Evolutionary conservation across 306 rosid genomes (phyloP), one percentile per base, ranked within the genome.

Genomic region (Dryas drummondii): DNA sequence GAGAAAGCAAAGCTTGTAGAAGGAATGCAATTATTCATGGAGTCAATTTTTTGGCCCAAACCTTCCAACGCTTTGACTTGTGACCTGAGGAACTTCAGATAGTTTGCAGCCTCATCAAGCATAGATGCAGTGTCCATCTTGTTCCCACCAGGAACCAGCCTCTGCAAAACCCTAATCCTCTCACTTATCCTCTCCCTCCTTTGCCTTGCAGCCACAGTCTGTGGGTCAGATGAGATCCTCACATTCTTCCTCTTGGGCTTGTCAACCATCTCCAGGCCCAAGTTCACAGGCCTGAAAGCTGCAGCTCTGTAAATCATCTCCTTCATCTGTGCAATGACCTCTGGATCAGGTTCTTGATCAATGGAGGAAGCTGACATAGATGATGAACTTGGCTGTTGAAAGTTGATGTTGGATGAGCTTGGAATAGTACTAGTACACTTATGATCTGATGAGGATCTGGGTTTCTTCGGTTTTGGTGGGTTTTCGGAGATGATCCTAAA

Each of bases 121-220:
- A 92, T 92, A 42, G 99, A 92, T 15, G 99, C 99, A 57, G 99
- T 92, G 79, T 94, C 99, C 99, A 94, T 91, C 81, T 90, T 94
- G 90, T 77, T 89, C 54, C 99, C 99, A 7, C 97, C 97, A n/a
- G 99, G 99, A 17, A 94, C 97, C 61, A 94, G 59, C 81, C 79
- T 85, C 82, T 94, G 99, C 81, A 94, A 86, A 81, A 86, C 96
- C 86, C 93, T 90, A 76, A 94, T 88, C 74, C 79, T 92, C 42
- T 92, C 97, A 70, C 97, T 84, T 71, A 94, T 94, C 78, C 90
- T 83, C 72, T 94, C 99, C 72, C 99, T 88, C 83, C 97, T 88
- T 50, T 92, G 97, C 61, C 99, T 91, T 44, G 99, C 99, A 53
- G 97, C 99, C 49, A 89, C 97, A 0, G 99, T 94, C 68, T 94